A percentile compares a stretch with the other conserved stretches of the same genome.
phyloP scores from a whole-genome alignment of 306 rosid species.

The Begonia masoniana region DNA sequence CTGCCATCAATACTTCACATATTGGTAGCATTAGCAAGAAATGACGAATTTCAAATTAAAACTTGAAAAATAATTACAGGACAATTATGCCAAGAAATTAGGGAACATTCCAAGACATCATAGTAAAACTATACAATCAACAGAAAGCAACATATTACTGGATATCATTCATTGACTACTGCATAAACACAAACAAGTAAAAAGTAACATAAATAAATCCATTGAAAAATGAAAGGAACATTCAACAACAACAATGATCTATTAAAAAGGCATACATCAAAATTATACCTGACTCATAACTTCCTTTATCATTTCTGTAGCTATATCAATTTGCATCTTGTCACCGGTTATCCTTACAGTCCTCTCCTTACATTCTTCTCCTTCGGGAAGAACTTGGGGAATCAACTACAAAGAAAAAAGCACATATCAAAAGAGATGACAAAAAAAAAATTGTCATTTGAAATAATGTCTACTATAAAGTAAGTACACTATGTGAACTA shows the following conservation, averaged over 20 bases:
- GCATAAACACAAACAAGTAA: too few relatives aligned
- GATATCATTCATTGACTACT: too few relatives aligned
- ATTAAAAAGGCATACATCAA: conserved; percentile 10
- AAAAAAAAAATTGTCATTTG: neutral
- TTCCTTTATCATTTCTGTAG: conserved; percentile 78
- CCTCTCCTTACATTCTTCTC: conserved; percentile 87
- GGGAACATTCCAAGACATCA: too few relatives aligned
- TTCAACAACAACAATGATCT: neutral
- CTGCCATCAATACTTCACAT: neutral
- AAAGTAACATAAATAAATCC: too few relatives aligned
- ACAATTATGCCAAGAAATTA: too few relatives aligned
- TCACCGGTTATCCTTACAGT: conserved; percentile 88
- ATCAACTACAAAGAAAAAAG: conserved; percentile 43
- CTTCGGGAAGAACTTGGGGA: conserved; percentile 93
- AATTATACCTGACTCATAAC: conserved; percentile 89
- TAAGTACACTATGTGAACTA: conserved; percentile 37
- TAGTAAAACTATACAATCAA: too few relatives aligned
- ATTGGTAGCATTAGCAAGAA: too few relatives aligned
- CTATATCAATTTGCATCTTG: conserved; percentile 75
- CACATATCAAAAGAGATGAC: too few relatives aligned
- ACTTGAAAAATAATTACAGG: too few relatives aligned
- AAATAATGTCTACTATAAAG: neutral
- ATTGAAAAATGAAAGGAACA: too few relatives aligned
- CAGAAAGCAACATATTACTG: too few relatives aligned
- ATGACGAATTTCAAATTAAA: too few relatives aligned